Evolutionary conservation across 2,329 filamentous ascomycete genomes (phyloP).

Genomic region (Cladosporium phlei): DNA sequence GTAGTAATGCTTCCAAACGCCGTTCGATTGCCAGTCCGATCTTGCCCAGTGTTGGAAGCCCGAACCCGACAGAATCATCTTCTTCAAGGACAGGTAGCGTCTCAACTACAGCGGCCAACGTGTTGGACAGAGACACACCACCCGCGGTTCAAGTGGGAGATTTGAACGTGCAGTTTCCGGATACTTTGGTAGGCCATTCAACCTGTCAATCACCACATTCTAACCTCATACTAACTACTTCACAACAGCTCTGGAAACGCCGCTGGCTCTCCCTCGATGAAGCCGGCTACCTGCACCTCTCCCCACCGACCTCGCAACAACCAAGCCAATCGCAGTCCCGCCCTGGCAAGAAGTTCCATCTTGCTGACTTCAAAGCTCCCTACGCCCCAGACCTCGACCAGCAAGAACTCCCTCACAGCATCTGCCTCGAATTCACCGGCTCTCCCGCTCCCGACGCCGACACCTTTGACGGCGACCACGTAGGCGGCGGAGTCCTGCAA

Average conservation of each 20-base stretch:
- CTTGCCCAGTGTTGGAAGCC: not conserved
- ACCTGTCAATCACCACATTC: not conserved
- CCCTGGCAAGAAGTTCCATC: constrained; percentile 64
- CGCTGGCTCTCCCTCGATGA: constrained; percentile 81
- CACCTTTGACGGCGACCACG: not conserved
- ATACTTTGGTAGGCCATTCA: constrained; percentile 61
- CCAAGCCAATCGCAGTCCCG: constrained; percentile 22
- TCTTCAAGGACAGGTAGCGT: constrained; percentile 14
- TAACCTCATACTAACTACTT: not conserved
- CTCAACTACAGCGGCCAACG: not conserved
- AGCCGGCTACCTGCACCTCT: constrained; percentile 76
- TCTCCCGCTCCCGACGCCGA: not conserved
- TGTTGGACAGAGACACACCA: constrained; percentile 35
- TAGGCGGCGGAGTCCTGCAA: constrained; percentile 53
- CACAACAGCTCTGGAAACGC: constrained; percentile 74
- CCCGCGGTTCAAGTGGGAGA: constrained; percentile 72
- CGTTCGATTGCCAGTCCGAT: constrained; percentile 20
- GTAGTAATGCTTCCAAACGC: constrained; percentile 45
- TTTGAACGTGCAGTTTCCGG: constrained; percentile 95
- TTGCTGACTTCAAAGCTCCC: constrained; percentile 75
- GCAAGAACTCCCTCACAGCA: constrained; percentile 87
- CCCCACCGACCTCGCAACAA: constrained; percentile 56
- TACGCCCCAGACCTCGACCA: constrained; percentile 83
- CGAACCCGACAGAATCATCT: constrained; percentile 14
- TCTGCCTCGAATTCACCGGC: constrained; percentile 58